Percentiles rank a stretch among this genome's conserved stretches.
phyloP scores from a whole-genome alignment of 2,329 filamentous ascomycete genomes.

The Fusarium virguliforme region DNA sequence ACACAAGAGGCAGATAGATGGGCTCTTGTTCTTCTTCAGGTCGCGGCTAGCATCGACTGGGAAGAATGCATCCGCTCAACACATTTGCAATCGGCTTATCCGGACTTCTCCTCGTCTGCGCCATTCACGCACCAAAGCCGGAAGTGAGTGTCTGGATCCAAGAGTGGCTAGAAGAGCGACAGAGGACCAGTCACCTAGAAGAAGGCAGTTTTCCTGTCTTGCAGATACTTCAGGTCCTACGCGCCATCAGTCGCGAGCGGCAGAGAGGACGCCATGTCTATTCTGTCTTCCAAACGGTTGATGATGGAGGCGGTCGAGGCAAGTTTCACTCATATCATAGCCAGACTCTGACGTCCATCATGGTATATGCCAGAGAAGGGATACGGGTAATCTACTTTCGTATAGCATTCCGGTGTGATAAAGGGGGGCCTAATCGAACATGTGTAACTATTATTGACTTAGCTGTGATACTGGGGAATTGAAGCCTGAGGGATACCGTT shows the following conservation, averaged over 20 bases:
- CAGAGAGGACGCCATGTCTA: constrained; percentile 19
- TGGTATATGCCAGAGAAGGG: constrained; percentile 20
- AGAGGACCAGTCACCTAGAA: constrained; percentile 31
- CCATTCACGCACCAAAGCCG: constrained; percentile 27
- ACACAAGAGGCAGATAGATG: constrained; percentile 23
- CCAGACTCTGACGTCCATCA: constrained; percentile 19
- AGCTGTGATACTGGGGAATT: too few species aligned
- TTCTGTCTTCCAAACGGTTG: constrained; percentile 24
- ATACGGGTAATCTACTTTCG: neutral
- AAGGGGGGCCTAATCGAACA: too few species aligned
- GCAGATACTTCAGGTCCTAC: constrained; percentile 37
- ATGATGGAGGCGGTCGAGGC: constrained; percentile 35
- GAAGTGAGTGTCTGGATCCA: constrained; percentile 40
- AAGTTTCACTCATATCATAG: constrained; percentile 41
- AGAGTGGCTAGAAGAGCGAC: constrained; percentile 39
- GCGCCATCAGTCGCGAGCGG: constrained; percentile 34
- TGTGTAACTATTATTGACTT: too few species aligned
- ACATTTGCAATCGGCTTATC: constrained; percentile 46
- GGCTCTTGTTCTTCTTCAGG: constrained; percentile 43
- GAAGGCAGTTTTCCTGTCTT: constrained; percentile 46
- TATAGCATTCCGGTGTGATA: neutral
- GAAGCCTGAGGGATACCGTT: too few species aligned
- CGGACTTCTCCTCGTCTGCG: constrained; percentile 38
- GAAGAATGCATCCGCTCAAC: constrained; percentile 43
- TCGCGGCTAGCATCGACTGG: constrained; percentile 46